Conservation (phyloP, 169 alveolate species). For the Cryptosporidium viatorum region DNA sequence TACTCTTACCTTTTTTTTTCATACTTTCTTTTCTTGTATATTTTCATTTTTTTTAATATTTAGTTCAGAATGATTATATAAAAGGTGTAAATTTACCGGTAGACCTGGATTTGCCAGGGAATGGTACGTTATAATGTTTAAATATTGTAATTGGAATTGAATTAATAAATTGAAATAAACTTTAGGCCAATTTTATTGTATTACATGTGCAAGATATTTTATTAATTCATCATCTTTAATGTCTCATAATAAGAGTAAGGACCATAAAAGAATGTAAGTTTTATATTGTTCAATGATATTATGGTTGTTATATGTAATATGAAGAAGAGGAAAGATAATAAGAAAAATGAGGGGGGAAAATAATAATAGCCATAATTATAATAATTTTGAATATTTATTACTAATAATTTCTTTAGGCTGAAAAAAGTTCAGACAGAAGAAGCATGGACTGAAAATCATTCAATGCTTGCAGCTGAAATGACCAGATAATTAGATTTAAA, state of each 20-base stretch:
- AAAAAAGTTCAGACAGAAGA: slow-evolving; percentile 63
- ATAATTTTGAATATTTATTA: neutral
- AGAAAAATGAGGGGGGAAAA: too few relatives aligned
- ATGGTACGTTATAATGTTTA: slow-evolving; percentile 16
- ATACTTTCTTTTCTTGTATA: neutral
- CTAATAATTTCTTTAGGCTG: slow-evolving; percentile 14
- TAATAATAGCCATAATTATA: neutral
- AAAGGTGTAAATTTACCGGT: slow-evolving; percentile 71
- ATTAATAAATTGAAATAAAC: neutral
- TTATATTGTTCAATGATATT: neutral
- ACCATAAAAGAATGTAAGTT: slow-evolving; percentile 70
- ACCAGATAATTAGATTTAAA: neutral
- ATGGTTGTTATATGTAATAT: neutral
- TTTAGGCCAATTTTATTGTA: slow-evolving; percentile 70
- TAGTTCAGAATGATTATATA: slow-evolving; percentile 42
- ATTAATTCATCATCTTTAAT: slow-evolving; percentile 38
- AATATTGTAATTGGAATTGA: too few relatives aligned
- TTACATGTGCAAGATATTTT: slow-evolving; percentile 65
- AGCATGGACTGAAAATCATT: slow-evolving; percentile 70
- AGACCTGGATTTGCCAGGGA: slow-evolving; percentile 66
- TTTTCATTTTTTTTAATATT: neutral
- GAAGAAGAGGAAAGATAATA: too few relatives aligned
- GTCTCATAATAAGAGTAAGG: slow-evolving; percentile 58
- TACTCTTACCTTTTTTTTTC: neutral
- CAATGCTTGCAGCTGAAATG: slow-evolving; percentile 73